Base-by-base conservation (phyloP, 805 yeast species). In the Saturnispora saitoi region DNA sequence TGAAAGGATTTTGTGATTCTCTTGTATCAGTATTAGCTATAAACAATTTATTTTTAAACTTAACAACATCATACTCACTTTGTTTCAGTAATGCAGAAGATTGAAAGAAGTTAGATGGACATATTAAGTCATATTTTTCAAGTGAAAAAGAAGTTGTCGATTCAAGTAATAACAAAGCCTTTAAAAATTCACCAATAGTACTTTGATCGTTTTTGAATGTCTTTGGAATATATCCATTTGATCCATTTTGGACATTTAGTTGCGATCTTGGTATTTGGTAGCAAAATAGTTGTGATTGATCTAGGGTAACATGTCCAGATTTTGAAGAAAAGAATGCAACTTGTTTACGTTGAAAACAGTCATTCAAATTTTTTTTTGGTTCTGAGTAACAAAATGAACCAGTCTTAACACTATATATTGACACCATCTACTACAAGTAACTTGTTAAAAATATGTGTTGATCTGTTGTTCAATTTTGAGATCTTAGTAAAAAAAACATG, bases 91-190 rank as follows among this genome's bases (percentile, higher is more conserved):
- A n/a, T 3, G 53, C 45, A 22, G 47, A 37, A n/a, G 38, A 52
- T 38, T 52, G 55, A n/a, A 50, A 52, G 43, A 52, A 52, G 4
- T 52, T 48, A 3, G 53, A 48, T 11, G 49, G 55, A 6, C 51
- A 43, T 22, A 52, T 45, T 3, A 52, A 14, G 5, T 45, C 39
- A 14, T 44, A 45, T 3, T 37, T 22, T 15, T 40, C 19, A 4
- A 46, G 24, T 10, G 31, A 20, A 17, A 46, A n/a, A 22, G 32
- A 28, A 4, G 28, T 26, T 3, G 36, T 28, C 17, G 38, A 12
- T 19, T 24, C 44, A 4, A 36, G 31, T 38, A 19, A 20, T n/a
- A 19, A 10, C 15, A 34, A 26, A 11, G 39, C 43, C 7, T 36
- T 36, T 14, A 45, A 31, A 20, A 48, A 46, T 14, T 51, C 48